phyloP scores from a whole-genome alignment of 2,329 filamentous ascomycete genomes.

The Neofusicoccum ribis region DNA sequence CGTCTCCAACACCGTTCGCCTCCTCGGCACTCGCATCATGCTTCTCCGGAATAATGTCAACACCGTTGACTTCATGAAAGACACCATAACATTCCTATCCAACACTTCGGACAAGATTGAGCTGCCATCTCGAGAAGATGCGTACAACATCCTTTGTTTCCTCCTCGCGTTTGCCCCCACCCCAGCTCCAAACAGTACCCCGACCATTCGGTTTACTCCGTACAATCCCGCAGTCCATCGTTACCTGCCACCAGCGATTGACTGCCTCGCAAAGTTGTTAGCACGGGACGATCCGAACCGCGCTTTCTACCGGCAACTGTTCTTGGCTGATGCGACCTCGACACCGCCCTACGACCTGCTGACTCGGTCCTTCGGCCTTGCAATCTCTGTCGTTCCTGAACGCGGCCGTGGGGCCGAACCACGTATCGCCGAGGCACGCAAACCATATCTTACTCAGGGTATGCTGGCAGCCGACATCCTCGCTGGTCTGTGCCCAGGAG shows the following conservation, averaged over 20 bases:
- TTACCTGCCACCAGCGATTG: slow-evolving; percentile 86
- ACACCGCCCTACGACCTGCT: slow-evolving; percentile 74
- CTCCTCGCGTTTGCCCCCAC: slow-evolving; percentile 85
- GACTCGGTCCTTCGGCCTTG: slow-evolving; percentile 82
- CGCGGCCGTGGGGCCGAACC: slow-evolving; percentile 60
- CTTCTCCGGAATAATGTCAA: slow-evolving; percentile 79
- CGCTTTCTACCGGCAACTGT: slow-evolving; percentile 78
- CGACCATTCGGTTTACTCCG: slow-evolving; percentile 68
- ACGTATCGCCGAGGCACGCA: slow-evolving; percentile 75
- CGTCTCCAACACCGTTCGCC: slow-evolving; percentile 77
- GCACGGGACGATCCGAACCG: slow-evolving; percentile 93
- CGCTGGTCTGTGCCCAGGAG: slow-evolving; percentile 68
- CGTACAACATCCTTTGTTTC: slow-evolving; percentile 82
- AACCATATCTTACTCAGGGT: slow-evolving; percentile 88
- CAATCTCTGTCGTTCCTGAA: slow-evolving; percentile 82
- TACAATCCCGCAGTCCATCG: slow-evolving; percentile 81
- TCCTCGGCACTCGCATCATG: slow-evolving; percentile 86
- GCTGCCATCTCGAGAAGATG: slow-evolving; percentile 83
- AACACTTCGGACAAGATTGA: slow-evolving; percentile 82
- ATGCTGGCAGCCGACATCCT: slow-evolving; percentile 88
- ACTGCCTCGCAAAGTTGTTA: slow-evolving; percentile 86
- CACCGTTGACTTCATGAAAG: slow-evolving; percentile 96
- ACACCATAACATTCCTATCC: slow-evolving; percentile 82
- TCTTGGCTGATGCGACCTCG: slow-evolving; percentile 68
- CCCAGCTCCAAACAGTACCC: slow-evolving; percentile 62